Percentiles rank a stretch among this genome's conserved stretches.
These are phyloP conservation scores for Spirogloea muscicola DNA, from an alignment of 139 green algal species.

Conservation along the genomic window DNA sequence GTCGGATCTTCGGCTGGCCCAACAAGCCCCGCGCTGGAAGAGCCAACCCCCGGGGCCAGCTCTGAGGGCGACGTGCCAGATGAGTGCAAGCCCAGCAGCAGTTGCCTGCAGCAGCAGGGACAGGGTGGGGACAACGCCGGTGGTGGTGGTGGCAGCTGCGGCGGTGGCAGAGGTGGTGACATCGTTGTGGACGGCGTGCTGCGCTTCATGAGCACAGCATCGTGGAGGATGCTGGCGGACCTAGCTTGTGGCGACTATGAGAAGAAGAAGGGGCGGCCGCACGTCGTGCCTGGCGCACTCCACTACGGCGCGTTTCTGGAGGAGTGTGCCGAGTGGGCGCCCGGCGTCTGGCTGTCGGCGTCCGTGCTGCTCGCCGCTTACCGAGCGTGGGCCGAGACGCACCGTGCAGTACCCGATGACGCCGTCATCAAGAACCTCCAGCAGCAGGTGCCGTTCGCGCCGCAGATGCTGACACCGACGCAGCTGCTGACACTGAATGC, in stretches of 20 bases:
- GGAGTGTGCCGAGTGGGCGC: slow-evolving; percentile 18
- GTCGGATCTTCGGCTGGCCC: no score
- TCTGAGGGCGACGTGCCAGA: no score
- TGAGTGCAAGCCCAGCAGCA: not conserved
- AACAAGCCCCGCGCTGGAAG: no score
- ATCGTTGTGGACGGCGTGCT: no score
- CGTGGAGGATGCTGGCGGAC: slow-evolving; percentile 7
- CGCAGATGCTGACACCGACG: no score
- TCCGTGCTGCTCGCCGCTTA: slow-evolving; percentile 29
- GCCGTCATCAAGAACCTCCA: slow-evolving; percentile 31
- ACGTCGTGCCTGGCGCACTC: slow-evolving; percentile 24
- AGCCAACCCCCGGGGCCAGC: no score
- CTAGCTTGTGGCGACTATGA: slow-evolving; percentile 15
- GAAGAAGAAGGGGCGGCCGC: slow-evolving; percentile 36
- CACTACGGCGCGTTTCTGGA: slow-evolving; percentile 28
- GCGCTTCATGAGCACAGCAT: slow-evolving; percentile 4
- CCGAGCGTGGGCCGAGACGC: slow-evolving; percentile 9
- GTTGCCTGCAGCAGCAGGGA: not conserved
- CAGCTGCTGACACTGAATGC: no score
- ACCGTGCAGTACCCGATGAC: not conserved
- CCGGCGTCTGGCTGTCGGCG: slow-evolving; percentile 22
- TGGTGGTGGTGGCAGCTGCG: not conserved
- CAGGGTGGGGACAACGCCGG: not conserved
- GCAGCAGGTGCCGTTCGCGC: slow-evolving; percentile 29
- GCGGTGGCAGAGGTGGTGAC: not conserved